Conservation (phyloP, 305 asterid genomes). For the Rubia peregrina region DNA sequence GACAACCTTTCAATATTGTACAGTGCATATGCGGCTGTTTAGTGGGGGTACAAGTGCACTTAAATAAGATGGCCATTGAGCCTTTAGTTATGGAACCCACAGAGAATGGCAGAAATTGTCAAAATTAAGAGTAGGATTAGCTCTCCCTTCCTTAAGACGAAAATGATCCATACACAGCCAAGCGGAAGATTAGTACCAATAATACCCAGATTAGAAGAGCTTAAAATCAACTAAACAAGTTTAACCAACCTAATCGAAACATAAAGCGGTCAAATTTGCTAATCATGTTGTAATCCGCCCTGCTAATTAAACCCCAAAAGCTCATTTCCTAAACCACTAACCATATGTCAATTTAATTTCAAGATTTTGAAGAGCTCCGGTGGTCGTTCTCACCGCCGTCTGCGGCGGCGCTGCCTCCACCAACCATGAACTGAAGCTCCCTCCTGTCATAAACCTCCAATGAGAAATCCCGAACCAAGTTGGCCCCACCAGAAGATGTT, state of each 20-base stretch:
- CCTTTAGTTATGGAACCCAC: too few relatives aligned
- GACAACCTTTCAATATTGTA: neutral
- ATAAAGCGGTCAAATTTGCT: too few relatives aligned
- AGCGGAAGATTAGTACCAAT: neutral
- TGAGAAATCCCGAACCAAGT: conserved; percentile 52
- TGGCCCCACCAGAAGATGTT: conserved; percentile 10
- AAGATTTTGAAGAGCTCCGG: conserved; percentile 38
- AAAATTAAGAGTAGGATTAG: neutral
- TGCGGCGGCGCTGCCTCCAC: conserved; percentile 19
- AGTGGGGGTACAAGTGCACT: too few relatives aligned
- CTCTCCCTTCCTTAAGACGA: neutral
- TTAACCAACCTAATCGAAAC: too few relatives aligned
- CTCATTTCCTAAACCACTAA: neutral
- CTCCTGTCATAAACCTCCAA: conserved; percentile 52
- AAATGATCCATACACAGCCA: neutral
- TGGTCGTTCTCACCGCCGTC: conserved; percentile 18
- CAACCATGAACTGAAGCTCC: conserved; percentile 78
- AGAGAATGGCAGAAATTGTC: too few relatives aligned
- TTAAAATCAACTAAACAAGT: neutral
- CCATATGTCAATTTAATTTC: neutral
- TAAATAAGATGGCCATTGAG: too few relatives aligned
- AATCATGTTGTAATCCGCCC: too few relatives aligned
- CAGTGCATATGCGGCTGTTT: neutral
- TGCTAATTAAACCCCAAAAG: neutral
- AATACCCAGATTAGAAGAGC: neutral